Evolutionary conservation across 2,329 filamentous ascomycete species (phyloP), one percentile per base, ranked within the genome.

Genomic region (Thermoascus crustaceus): DNA sequence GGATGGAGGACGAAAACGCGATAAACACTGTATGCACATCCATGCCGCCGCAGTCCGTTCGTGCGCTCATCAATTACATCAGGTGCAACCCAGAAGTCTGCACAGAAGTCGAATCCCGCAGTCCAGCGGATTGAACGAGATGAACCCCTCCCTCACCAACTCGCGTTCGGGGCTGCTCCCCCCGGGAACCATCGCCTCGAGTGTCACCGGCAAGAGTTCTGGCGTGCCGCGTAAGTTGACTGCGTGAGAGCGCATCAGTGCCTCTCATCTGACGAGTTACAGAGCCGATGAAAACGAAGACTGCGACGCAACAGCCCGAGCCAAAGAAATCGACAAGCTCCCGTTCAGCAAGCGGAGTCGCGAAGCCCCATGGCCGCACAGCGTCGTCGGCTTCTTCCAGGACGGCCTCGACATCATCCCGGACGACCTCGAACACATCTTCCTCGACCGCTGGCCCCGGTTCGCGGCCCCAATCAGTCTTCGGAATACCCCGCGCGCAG

Each of bases 401-500:
- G 35, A 53, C 53, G 7, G 53, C 63, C 4, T 60, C 66, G 5
- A 64, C 68, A 18, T 58, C 63, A 11, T 62, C 62, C 21, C 66
- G 68, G 45, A 56, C 63, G 38, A 58, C 54, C 31, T 61, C 64
- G 32, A 62, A 64, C 35, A 68, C 62, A 43, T 68, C 64, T 43
- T 68, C 73, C 9, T 73, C 68, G 41, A 80, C 74, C 48, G 56
- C 77, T 18, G 76, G 78, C 1, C 67, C 71, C 8, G 68, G 66
- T 9, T 47, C 57, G 11, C 71, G 76, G 44, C 65, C 72, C n/a
- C n/a, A n/a, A 9, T 58, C 63, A 4, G 56, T 64, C 11, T 45
- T 61, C 40, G 60, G 52, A 22, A 47, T 53, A 40, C 67, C 55
- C 19, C 71, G 75, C 35, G 67, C 73, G 3, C 67, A 74, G 42